These are phyloP conservation scores for Phytopythium oedochilum DNA, from an alignment of 352 stramenopile species.

Conservation along the genomic window DNA sequence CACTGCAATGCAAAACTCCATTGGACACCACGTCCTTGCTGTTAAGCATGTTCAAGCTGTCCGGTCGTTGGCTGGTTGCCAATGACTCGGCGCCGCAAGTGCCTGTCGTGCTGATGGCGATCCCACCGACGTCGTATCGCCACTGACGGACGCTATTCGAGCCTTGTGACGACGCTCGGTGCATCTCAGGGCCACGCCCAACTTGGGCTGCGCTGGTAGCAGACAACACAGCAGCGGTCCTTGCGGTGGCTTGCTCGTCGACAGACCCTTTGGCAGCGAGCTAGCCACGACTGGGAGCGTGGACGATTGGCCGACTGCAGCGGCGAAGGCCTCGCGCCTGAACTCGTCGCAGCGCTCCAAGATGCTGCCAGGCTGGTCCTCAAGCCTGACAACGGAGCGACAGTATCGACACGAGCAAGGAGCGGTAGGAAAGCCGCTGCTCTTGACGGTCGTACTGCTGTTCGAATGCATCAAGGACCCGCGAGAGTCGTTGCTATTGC, in stretches of 20 bases:
- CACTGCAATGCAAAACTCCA: no score
- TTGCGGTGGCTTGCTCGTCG: background rate
- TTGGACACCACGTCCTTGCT: no score
- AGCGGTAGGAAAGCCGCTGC: background rate
- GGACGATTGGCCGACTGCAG: background rate
- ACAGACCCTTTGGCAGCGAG: background rate
- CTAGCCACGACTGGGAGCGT: background rate
- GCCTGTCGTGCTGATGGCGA: background rate
- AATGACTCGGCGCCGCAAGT: background rate
- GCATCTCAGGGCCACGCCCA: background rate
- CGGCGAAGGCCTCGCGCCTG: background rate
- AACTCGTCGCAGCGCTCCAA: background rate
- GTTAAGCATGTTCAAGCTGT: background rate
- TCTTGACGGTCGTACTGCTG: background rate
- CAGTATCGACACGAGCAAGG: background rate
- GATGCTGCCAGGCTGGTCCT: background rate
- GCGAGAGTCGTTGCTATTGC: background rate
- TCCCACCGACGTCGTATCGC: background rate
- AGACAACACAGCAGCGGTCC: constrained; percentile 23
- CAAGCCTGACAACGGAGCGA: background rate
- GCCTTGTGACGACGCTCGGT: background rate
- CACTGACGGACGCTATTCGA: background rate
- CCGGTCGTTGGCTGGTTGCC: background rate
- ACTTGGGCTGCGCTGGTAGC: constrained; percentile 17
- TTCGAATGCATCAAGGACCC: background rate